Evolutionary conservation across 495 filamentous ascomycete species (phyloP), one percentile per base, ranked within the genome.

Genomic region (Tuber magnatum): DNA sequence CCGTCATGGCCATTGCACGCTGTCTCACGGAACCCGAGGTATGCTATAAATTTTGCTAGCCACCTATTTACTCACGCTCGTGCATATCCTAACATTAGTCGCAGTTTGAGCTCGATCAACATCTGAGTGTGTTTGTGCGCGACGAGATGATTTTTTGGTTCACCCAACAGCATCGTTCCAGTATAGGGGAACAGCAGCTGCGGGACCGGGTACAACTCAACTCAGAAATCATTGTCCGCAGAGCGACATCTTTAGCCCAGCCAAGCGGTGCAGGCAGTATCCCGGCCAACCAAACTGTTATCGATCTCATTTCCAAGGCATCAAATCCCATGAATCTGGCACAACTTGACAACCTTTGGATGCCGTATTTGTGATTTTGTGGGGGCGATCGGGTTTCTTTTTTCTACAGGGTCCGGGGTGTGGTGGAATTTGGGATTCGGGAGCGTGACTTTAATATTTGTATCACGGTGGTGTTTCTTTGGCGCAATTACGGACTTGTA

Each of bases 71-170:
- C 28, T n/a, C n/a, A 4, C 39, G 41, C 56, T 51, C 20, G n/a
- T 40, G 3, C 16, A 35, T 40, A 22, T 75, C 35, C 69, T 80
- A 69, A 80, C 73, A 39, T 73, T 35, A 20, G 72, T 74, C 43
- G 20, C 71, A 86, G 77, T 84, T 91, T 78, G 93, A 97, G 83
- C 87, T 99, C 20, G 96, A 97, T 78, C 92, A 95, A 83, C 93
- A 95, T 76, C 88, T 99, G 35, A 91, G 91, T 74, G 88, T 99
- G 77, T 98, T 97, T 82, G 94, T 99, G 73, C 88, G 94, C 38
- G 96, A 99, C 80, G 96, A 99, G 84, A 96, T 98, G 90, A 93
- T 94, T 81, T 97, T 94, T 85, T 98, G 95, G 95, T 93, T 92
- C 79, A 97, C 93, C 14, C 89, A 88, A 73, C 90, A 91, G 73